phyloP scores from a whole-genome alignment of 257 asterid species.

The Primulina eburnea region DNA sequence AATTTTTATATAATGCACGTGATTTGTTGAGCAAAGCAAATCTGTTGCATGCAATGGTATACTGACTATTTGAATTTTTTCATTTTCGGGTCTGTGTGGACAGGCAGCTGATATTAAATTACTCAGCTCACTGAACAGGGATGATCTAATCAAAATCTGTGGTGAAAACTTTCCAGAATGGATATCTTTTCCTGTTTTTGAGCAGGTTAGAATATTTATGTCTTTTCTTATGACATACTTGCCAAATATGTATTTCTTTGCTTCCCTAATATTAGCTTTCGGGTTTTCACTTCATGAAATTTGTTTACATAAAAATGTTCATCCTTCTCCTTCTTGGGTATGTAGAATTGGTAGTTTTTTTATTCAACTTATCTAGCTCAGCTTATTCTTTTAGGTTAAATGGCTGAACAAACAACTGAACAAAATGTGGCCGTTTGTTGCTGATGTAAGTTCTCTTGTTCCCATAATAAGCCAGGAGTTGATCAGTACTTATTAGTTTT shows the following conservation, averaged over 20 bases:
- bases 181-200: conserved; percentile 92
- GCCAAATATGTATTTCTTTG: conserved; percentile 5
- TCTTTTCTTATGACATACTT: background rate
- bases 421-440: conserved; percentile 94
- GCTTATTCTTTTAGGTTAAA: conserved; percentile 67
- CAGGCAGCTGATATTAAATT: conserved; percentile 90
- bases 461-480: background rate
- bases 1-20: background rate
- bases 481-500: background rate
- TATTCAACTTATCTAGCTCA: conserved; percentile 17
- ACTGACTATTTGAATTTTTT: background rate
- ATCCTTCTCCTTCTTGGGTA: conserved; percentile 1
- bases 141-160: conserved; percentile 82
- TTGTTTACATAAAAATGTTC: conserved; percentile 1
- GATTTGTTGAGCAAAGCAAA: background rate
- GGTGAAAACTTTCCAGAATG: conserved; percentile 95
- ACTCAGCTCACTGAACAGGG: conserved; percentile 77
- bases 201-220: conserved; percentile 60
- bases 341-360: conserved; percentile 15
- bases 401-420: conserved; percentile 91
- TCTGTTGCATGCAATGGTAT: background rate
- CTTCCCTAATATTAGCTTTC: background rate
- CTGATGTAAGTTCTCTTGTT: conserved; percentile 70
- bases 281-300: background rate
- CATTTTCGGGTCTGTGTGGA: conserved; percentile 4